Evolutionary conservation across 345 rosid genomes (phyloP).

Genomic region (Firmiana major): DNA sequence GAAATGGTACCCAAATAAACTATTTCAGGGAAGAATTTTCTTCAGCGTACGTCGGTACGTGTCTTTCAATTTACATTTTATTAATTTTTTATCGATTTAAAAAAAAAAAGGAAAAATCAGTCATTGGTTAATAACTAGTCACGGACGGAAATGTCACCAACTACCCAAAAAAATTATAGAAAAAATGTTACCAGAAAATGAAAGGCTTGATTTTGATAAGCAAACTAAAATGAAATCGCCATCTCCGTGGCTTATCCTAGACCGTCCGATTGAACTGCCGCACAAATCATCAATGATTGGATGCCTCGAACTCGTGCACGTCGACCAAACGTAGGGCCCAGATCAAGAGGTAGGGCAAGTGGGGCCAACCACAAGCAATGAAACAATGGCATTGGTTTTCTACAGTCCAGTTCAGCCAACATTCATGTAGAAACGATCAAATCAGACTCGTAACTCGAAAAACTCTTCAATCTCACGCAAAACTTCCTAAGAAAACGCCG

Average conservation of each 20-base stretch:
- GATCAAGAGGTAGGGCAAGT: not conserved
- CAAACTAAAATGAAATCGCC: not conserved
- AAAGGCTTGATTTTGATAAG: not conserved
- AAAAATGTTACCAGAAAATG: not conserved
- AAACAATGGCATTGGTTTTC: not conserved
- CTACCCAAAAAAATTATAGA: not conserved
- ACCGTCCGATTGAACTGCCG: not conserved
- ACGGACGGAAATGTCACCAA: not conserved
- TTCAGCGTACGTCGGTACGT: not conserved
- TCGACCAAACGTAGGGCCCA: constrained; percentile 3
- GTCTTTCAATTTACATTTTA: not conserved
- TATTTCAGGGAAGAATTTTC: not conserved
- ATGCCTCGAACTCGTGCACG: not conserved
- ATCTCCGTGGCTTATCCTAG: not conserved
- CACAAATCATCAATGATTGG: constrained; percentile 6
- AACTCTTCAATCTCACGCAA: not conserved
- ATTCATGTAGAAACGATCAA: not conserved
- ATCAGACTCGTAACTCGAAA: not conserved
- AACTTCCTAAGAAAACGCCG: not conserved
- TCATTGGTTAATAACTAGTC: not conserved
- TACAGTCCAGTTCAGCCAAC: not conserved
- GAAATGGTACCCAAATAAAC: not conserved
- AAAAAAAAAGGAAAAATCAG: no score
- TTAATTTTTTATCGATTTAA: not conserved
- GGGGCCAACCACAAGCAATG: not conserved